Evolutionary conservation across 2,329 filamentous ascomycete species (phyloP).

Genomic region (Stromatinia cepivora): DNA sequence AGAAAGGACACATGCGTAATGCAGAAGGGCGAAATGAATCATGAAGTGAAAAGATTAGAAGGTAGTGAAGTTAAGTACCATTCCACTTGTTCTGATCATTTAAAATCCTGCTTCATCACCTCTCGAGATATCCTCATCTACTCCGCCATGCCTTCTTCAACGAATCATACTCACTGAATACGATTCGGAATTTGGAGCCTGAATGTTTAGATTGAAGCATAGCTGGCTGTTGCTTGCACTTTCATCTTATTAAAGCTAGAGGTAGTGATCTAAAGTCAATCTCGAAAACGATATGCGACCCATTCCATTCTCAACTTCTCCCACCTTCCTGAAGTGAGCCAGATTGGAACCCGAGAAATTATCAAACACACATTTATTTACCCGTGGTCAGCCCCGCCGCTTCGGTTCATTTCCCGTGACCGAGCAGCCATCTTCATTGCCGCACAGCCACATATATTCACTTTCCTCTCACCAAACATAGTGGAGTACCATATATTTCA

Average conservation of each 20-base stretch:
- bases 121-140: no score
- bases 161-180: no score
- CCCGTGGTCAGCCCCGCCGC: neutral
- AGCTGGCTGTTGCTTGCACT: neutral
- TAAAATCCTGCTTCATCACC: neutral
- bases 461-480: neutral
- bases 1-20: no score
- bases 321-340: no score
- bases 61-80: neutral
- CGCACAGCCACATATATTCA: slow-evolving; percentile 10
- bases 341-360: neutral
- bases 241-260: neutral
- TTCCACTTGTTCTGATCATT: neutral
- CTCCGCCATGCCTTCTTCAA: neutral
- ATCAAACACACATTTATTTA: neutral
- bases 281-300: neutral
- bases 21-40: neutral
- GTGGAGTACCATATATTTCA: neutral
- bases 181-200: no score
- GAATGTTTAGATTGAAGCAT: neutral
- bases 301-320: neutral
- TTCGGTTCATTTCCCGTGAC: neutral
- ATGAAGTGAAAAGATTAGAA: neutral
- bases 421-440: neutral
- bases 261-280: neutral